Conservation (phyloP, 176 grass and related monocot species). For the Aegilops speltoides region DNA sequence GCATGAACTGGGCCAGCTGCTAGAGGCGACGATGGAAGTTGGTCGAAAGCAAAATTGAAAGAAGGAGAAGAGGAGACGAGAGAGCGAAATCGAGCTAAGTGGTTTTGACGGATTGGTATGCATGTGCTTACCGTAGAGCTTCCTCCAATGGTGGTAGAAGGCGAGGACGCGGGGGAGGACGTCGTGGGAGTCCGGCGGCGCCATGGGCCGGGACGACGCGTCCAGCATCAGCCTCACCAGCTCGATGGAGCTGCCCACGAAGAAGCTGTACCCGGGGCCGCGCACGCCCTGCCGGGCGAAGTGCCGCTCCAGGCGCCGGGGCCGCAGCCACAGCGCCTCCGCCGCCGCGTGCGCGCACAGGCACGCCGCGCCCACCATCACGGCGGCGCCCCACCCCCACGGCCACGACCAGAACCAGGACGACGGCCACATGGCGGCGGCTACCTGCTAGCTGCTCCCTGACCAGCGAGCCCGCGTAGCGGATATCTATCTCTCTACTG, state of each 20-base stretch:
- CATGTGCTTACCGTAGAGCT: constrained; percentile 65
- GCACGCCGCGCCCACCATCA: constrained; percentile 31
- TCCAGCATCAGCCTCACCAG: constrained; percentile 71
- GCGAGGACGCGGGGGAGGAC: constrained; percentile 83
- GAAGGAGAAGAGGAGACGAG: background rate
- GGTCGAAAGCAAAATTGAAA: background rate
- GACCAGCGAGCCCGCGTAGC: background rate
- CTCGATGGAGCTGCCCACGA: constrained; percentile 82
- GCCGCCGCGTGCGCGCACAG: constrained; percentile 20
- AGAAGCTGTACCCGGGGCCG: constrained; percentile 82
- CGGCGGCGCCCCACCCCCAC: constrained; percentile 25
- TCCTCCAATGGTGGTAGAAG: constrained; percentile 91
- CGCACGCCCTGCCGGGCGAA: constrained; percentile 75
- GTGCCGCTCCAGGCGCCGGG: constrained; percentile 64
- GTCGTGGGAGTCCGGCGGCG: constrained; percentile 58
- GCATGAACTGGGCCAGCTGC: background rate
- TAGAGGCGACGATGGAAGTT: too few relatives aligned
- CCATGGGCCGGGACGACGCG: constrained; percentile 60
- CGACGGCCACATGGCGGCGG: background rate
- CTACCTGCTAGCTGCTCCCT: background rate
- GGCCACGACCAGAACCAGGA: background rate
- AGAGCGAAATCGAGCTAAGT: background rate
- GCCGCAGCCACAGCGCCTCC: constrained; percentile 84
- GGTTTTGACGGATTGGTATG: background rate
- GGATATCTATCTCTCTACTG: background rate